Base-by-base conservation (phyloP, 2,329 filamentous ascomycete genomes). In the Erysiphe pulchra region DNA sequence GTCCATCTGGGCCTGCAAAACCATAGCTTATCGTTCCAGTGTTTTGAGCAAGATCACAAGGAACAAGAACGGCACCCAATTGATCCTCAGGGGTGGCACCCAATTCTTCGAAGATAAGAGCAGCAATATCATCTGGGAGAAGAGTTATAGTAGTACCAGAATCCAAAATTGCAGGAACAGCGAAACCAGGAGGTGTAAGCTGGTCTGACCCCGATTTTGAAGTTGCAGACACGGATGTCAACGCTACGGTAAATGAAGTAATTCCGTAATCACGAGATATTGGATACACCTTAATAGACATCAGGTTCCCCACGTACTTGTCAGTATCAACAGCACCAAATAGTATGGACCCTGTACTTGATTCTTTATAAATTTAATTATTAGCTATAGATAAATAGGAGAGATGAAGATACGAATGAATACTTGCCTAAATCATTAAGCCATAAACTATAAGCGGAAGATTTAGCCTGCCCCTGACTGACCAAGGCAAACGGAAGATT, bases 91-190 rank as follows among this genome's bases (percentile, higher is more conserved):
- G 65, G 28, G 65, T 60, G 30, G 69, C 66, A 46, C 63, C 64
- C 8, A 73, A 48, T 52, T 63, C 55, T 45, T 58, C 47, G 54
- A 61, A 63, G 32, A 75, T 60, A 31, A 58, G 52, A 28, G 60
- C 50, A 47, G 72, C 67, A 48, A 80, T 59, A 31, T 62, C 55
- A 48, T 70, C 61, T 2, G 79, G 79, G 2, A 84, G 66, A 50
- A 77, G 73, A 57, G 71, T 77, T 46, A 80, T 62, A 38, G 73
- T 78, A 49, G 72, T 77, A 47, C 79, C 79, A 13, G 72, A 76
- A 59, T 80, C 76, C 24, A 80, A 65, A 44, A 75, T 66, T 30
- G 71, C 65, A 28, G 65, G 58, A 9, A 64, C 57, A 0, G 74
- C 59, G 36, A 60, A 61, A 47, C 53, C 51, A 10, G 47, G 18